Conservation (phyloP, 2,329 filamentous ascomycete species). For the Fusarium sp. region DNA sequence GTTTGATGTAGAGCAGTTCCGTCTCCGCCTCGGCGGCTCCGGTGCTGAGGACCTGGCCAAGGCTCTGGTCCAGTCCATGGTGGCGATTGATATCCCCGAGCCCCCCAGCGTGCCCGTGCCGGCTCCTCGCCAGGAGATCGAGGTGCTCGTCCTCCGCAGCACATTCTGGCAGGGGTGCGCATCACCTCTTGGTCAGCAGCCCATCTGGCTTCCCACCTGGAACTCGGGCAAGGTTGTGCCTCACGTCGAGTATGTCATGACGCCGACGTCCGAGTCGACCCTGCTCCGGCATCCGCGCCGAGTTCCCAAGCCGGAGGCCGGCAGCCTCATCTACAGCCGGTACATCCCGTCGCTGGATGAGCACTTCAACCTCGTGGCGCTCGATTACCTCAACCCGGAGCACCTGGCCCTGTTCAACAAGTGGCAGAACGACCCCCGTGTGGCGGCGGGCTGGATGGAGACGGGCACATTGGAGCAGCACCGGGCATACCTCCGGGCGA, state of each 20-base stretch:
- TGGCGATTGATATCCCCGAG: slow-evolving; percentile 58
- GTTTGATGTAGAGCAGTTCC: slow-evolving; percentile 39
- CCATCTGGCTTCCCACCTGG: slow-evolving; percentile 67
- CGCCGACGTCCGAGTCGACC: slow-evolving; percentile 46
- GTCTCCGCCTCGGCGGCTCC: slow-evolving; percentile 37
- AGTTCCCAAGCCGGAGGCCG: slow-evolving; percentile 74
- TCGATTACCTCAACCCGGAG: slow-evolving; percentile 71
- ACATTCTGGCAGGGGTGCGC: slow-evolving; percentile 76
- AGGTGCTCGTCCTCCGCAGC: slow-evolving; percentile 58
- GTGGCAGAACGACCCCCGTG: slow-evolving; percentile 85
- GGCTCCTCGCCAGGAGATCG: slow-evolving; percentile 44
- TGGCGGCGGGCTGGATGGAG: slow-evolving; percentile 82
- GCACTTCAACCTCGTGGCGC: slow-evolving; percentile 77
- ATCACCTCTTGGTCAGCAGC: slow-evolving; percentile 72
- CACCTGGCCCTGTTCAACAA: slow-evolving; percentile 77
- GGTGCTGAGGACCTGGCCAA: slow-evolving; percentile 38
- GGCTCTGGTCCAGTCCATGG: slow-evolving; percentile 52
- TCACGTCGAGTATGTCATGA: slow-evolving; percentile 53
- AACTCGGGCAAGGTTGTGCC: slow-evolving; percentile 47
- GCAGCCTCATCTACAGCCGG: slow-evolving; percentile 78
- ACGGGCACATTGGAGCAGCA: slow-evolving; percentile 80
- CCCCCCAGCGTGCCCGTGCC: slow-evolving; percentile 48
- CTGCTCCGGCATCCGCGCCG: slow-evolving; percentile 73
- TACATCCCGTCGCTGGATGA: slow-evolving; percentile 80
- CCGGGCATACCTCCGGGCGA: slow-evolving; percentile 73